Base-by-base conservation (phyloP, 2,329 filamentous ascomycete genomes). In the Fonsecaea nubica region DNA sequence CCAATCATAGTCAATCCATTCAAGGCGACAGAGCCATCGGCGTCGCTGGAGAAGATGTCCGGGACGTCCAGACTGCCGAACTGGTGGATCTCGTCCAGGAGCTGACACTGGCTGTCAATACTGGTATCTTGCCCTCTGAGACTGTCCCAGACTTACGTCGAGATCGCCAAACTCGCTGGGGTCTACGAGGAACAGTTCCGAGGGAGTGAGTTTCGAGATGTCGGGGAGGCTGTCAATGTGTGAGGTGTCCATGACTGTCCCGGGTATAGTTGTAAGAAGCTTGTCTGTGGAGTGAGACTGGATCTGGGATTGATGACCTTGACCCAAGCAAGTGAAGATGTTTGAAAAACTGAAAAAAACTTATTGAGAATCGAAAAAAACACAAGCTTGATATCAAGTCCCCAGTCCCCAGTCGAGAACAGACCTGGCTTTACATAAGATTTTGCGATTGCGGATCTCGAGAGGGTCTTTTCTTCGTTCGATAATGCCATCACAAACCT, bases 141-240 rank as follows among this genome's bases (percentile, higher is more conserved):
- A 35, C 30, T 9, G 42, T 36, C 10, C 32, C 32, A 30, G 13
- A 61, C 58, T 61, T 61, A 61, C 58, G 33, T 61, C 32, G 58
- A 61, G 36, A 50, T 61, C 32, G 48, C 35, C 48, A 52, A 54
- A 61, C 8, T 42, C 12, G 8, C 18, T 48, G 33, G 50, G 9
- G 7, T 61, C 58, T 33, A 53, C 58, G n/a, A 61, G 42, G n/a
- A 53, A 61, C 35, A 61, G 35, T 13, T 50, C 58, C 9, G 48
- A 40, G 7, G 35, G 13, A 4, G 36, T 33, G 18, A 61, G 54
- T 10, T n/a, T n/a, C 9, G 58, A 40, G 5, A n/a, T 35, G 36
- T 60, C 4, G 6, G 38, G 21, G 12, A 10, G 35, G 21, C 40
- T 32, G 18, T 53, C 48, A 30, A 52, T n/a, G 18, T 33, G 57